Percentiles rank a stretch among this genome's conserved stretches.
Evolutionary conservation across 176 grass and related monocot species (phyloP).

Genomic region (Ampelocalamus luodianensis): DNA sequence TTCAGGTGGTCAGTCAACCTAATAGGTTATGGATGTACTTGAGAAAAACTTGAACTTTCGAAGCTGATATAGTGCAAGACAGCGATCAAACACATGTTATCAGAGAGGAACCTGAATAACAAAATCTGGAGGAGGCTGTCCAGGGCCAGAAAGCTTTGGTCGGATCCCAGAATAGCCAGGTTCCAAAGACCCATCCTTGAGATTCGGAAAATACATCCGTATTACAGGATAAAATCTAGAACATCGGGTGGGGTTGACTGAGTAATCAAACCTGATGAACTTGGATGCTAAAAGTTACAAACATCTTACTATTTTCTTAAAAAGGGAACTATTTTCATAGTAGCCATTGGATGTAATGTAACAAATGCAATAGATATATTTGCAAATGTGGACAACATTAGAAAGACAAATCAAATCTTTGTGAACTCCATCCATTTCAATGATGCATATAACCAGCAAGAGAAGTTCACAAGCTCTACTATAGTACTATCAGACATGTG

Average conservation of each 20-base stretch:
- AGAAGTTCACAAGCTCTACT: not conserved
- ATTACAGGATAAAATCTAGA: conserved; percentile 79
- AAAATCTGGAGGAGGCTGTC: conserved; percentile 69
- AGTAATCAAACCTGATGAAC: conserved; percentile 80
- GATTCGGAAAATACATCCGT: conserved; percentile 92
- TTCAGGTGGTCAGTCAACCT: conserved; percentile 33
- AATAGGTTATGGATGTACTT: conserved; percentile 24
- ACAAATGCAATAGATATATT: not conserved
- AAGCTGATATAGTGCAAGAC: conserved; percentile 4
- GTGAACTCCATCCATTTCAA: not conserved
- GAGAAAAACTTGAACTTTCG: not conserved
- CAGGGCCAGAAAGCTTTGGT: conserved; percentile 76
- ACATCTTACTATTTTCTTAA: not conserved
- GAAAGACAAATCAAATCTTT: not conserved
- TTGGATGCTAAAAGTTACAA: conserved; percentile 32
- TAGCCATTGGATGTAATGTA: not conserved
- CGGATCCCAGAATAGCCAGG: conserved; percentile 93
- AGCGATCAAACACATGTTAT: conserved; percentile 14
- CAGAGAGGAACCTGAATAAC: conserved; percentile 70
- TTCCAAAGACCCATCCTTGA: conserved; percentile 81
- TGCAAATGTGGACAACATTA: not conserved
- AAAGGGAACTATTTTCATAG: not conserved
- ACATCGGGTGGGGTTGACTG: conserved; percentile 60
- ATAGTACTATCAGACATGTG: no score
- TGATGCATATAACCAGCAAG: not conserved